These are phyloP conservation scores for Hymenoscyphus occultus DNA, from an alignment of 2,329 filamentous ascomycete species.

Conservation along the genomic window DNA sequence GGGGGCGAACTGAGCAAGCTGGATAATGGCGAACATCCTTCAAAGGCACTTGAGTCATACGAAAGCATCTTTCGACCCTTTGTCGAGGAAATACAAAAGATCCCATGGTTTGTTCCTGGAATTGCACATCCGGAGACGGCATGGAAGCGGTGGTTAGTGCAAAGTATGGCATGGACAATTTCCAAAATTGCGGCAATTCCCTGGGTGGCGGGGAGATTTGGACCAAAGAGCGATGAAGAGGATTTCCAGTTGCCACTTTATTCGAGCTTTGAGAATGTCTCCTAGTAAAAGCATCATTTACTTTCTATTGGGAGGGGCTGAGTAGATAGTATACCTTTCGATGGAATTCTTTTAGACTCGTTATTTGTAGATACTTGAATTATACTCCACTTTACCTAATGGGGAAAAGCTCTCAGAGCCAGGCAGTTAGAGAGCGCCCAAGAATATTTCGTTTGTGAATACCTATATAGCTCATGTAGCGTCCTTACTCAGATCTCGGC, in stretches of 20 bases:
- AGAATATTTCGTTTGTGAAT: no score
- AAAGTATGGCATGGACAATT: background rate
- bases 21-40: background rate
- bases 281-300: background rate
- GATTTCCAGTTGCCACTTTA: background rate
- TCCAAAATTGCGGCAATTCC: background rate
- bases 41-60: background rate
- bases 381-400: no score
- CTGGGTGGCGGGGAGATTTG: background rate
- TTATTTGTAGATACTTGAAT: no score
- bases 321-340: background rate
- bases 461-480: no score
- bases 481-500: no score
- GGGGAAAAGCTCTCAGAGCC: no score
- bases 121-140: background rate
- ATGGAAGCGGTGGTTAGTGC: background rate
- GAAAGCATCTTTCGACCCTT: background rate
- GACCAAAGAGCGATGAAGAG: background rate
- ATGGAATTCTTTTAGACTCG: background rate
- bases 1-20: slow-evolving; percentile 45
- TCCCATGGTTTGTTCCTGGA: background rate
- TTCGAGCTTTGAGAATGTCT: background rate
- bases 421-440: no score
- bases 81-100: slow-evolving; percentile 6
- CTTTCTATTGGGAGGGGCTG: background rate